Percentiles rank a stretch among this genome's conserved stretches.
phyloP scores from a whole-genome alignment of 148 eudicot species.

The Diospyros lotus region DNA sequence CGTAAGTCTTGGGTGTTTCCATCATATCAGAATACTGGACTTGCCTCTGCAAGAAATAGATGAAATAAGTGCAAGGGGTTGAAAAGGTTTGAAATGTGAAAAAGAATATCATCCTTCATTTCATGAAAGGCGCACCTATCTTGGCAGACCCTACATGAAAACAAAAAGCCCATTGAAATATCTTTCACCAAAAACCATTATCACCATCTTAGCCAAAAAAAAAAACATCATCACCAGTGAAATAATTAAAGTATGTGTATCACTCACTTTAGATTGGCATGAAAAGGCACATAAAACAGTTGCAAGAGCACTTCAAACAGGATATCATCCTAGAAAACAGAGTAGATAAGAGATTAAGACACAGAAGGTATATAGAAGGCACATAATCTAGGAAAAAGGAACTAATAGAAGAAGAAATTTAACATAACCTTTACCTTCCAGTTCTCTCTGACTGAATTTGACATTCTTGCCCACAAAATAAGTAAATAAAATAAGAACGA shows the following conservation, averaged over 20 bases:
- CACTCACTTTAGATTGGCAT: conserved; percentile 43
- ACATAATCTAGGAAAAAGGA: not conserved
- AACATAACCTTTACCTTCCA: too few species aligned
- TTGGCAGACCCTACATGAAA: conserved; percentile 29
- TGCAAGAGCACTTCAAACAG: conserved; percentile 82
- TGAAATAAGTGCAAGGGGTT: conserved; percentile 70
- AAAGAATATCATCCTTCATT: conserved; percentile 36
- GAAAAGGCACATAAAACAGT: conserved; percentile 38
- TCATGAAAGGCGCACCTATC: conserved; percentile 28
- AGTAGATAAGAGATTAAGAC: conserved; percentile 16
- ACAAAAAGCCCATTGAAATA: conserved; percentile 13
- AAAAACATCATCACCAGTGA: not conserved
- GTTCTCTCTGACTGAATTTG: too few species aligned
- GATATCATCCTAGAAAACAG: conserved; percentile 63
- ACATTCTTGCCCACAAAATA: too few species aligned
- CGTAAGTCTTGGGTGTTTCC: not conserved
- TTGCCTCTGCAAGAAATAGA: conserved; percentile 78
- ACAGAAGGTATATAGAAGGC: conserved; percentile 4
- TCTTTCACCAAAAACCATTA: conserved; percentile 2
- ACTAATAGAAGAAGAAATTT: not conserved
- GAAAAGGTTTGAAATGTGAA: conserved; percentile 54
- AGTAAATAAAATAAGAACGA: too few species aligned
- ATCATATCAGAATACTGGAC: conserved; percentile 11
- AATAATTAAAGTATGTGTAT: conserved; percentile 6
- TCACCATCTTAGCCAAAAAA: too few species aligned